Conservation (phyloP, 768 basidiomycete genomes). For the Phlegmacium glaucopus region DNA sequence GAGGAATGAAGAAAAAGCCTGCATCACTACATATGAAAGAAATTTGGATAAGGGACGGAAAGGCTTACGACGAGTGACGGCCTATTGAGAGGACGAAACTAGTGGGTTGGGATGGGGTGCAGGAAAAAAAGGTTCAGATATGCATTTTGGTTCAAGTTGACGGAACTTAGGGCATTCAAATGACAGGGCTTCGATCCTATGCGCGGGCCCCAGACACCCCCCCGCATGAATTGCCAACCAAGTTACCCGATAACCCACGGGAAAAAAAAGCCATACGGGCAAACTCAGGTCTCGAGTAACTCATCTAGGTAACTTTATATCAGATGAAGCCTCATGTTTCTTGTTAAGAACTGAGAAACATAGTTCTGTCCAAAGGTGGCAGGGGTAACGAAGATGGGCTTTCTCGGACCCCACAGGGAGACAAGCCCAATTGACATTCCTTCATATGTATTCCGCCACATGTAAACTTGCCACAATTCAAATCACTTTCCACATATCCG, state of each 20-base stretch:
- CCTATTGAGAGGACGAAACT: constrained; percentile 12
- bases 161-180: constrained; percentile 52
- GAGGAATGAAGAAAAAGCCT: constrained; percentile 9
- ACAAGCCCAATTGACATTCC: constrained; percentile 1
- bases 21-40: constrained; percentile 9
- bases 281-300: too few species aligned
- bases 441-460: constrained; percentile 5
- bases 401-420: constrained; percentile 9
- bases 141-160: constrained; percentile 47
- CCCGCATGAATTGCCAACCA: constrained; percentile 2
- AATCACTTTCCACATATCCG: too few species aligned
- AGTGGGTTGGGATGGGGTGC: constrained; percentile 27
- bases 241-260: constrained; percentile 1
- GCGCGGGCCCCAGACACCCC: constrained; percentile 37
- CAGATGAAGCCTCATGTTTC: too few species aligned
- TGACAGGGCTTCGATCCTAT: constrained; percentile 49
- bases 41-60: constrained; percentile 9
- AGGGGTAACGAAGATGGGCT: constrained; percentile 12
- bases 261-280: constrained; percentile 8
- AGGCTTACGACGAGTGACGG: constrained; percentile 10
- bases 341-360: background rate
- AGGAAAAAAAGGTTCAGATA: constrained; percentile 40
- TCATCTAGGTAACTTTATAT: too few species aligned
- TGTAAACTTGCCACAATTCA: background rate
- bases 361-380: constrained; percentile 8